These are phyloP conservation scores for Choricystis sp. DNA, from an alignment of 139 green algal genomes.

Conservation along the genomic window DNA sequence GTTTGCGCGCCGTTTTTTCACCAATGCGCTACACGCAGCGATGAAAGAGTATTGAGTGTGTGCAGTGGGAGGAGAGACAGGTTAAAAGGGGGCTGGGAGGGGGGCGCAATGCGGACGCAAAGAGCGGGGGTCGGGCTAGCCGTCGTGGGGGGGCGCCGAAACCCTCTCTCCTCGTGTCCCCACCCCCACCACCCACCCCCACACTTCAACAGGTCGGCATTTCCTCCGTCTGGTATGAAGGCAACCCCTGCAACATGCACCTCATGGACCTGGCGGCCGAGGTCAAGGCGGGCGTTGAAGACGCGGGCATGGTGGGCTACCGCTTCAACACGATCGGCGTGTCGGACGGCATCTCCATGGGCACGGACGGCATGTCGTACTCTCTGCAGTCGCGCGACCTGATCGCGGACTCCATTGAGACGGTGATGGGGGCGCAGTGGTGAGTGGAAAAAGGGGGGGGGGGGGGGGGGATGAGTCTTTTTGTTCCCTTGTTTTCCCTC, in stretches of 20 bases:
- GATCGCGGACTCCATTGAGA: conserved; percentile 94
- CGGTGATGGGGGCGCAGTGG: conserved; percentile 89
- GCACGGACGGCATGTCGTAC: conserved; percentile 95
- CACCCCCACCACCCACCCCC: too few relatives aligned
- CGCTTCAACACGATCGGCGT: conserved; percentile 90
- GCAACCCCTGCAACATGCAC: conserved; percentile 99
- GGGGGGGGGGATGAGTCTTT: too few relatives aligned
- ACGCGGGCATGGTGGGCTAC: conserved; percentile 73
- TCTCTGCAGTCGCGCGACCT: conserved; percentile 72
- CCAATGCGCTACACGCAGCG: too few relatives aligned
- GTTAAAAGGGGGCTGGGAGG: too few relatives aligned
- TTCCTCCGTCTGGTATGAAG: conserved; percentile 92
- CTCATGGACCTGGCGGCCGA: conserved; percentile 78
- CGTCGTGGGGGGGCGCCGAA: too few relatives aligned
- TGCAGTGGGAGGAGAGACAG: too few relatives aligned
- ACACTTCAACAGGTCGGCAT: conserved; percentile 64
- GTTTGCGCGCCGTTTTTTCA: too few relatives aligned
- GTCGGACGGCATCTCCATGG: conserved; percentile 95
- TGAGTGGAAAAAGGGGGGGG: conserved; percentile 9
- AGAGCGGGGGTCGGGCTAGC: too few relatives aligned
- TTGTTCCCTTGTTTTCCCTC: too few relatives aligned
- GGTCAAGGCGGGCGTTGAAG: conserved; percentile 80
- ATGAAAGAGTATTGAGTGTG: too few relatives aligned
- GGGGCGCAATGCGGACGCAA: too few relatives aligned
- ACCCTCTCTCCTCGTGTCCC: too few relatives aligned